phyloP scores from a whole-genome alignment of 805 yeast genomes.

The baker's yeast (Saccharomyces cerevisiae) region DNA sequence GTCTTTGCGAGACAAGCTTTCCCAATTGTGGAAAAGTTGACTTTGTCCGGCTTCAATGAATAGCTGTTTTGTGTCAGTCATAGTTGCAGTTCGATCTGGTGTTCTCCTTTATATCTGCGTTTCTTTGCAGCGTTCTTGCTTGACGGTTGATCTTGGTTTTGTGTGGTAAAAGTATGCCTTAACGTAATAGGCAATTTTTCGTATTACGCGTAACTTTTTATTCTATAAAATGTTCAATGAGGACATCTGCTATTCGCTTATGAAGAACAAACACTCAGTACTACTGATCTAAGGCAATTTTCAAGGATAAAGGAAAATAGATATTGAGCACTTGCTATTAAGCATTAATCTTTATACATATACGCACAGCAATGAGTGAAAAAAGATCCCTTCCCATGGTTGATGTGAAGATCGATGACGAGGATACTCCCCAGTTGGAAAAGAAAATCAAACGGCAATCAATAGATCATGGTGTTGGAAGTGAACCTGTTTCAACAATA shows the following conservation, averaged over 20 bases:
- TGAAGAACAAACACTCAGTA: background rate
- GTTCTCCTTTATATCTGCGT: background rate
- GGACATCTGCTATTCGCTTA: background rate
- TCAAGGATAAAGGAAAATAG: background rate
- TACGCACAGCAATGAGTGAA: background rate
- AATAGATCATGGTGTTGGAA: conserved; percentile 25
- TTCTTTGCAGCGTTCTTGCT: background rate
- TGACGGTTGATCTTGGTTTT: background rate
- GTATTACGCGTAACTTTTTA: background rate
- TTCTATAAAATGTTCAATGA: background rate
- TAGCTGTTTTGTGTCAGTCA: conserved; percentile 17
- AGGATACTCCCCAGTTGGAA: conserved; percentile 4
- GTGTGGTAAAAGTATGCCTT: background rate
- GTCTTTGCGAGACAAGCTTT: conserved; percentile 31
- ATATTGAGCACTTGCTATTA: background rate
- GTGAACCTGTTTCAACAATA: conserved; percentile 30
- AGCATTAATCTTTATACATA: background rate
- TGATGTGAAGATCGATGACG: conserved; percentile 2
- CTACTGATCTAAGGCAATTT: background rate
- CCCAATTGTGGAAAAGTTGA: conserved; percentile 45
- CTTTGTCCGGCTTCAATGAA: conserved; percentile 43
- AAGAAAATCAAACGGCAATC: conserved; percentile 25
- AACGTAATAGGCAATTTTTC: background rate
- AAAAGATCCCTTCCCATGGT: background rate
- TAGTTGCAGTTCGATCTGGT: background rate